phyloP scores from a whole-genome alignment of 1,284 basidiomycete genomes.

The Trichosporon asahii region DNA sequence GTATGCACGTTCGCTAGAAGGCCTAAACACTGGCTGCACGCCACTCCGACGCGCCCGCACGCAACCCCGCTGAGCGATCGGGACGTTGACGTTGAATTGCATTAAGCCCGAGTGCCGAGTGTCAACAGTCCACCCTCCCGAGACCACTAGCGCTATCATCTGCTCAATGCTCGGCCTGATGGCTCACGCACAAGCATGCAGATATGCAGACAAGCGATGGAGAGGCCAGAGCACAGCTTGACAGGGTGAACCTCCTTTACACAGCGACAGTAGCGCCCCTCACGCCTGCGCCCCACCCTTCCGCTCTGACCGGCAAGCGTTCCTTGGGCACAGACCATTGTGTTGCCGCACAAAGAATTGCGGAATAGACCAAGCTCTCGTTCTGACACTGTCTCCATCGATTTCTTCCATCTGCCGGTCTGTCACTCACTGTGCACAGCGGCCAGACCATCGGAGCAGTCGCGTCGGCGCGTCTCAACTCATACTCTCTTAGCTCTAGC shows the following conservation, averaged over 20 bases:
- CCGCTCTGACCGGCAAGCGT: slow-evolving; percentile 7
- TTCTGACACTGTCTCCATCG: background rate
- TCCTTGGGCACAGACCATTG: slow-evolving; percentile 8
- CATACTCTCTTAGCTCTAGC: background rate
- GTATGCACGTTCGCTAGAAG: background rate
- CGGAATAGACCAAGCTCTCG: background rate
- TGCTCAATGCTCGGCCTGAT: too few relatives aligned
- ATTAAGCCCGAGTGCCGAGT: too few relatives aligned
- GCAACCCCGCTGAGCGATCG: background rate
- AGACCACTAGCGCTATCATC: background rate
- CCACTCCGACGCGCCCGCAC: background rate
- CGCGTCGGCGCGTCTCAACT: background rate
- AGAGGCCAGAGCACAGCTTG: background rate
- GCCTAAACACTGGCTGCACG: background rate
- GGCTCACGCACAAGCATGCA: too few relatives aligned
- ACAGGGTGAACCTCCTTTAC: too few relatives aligned
- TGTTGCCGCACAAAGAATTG: background rate
- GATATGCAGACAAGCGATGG: background rate
- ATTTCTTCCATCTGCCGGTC: background rate
- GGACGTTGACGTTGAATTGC: background rate
- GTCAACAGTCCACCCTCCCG: background rate
- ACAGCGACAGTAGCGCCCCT: background rate
- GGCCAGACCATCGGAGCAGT: background rate
- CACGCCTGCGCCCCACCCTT: background rate
- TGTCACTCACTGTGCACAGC: background rate